Evolutionary conservation across 108 stramenopile species (phyloP).

Genomic region (Skeletonema marinoi): DNA sequence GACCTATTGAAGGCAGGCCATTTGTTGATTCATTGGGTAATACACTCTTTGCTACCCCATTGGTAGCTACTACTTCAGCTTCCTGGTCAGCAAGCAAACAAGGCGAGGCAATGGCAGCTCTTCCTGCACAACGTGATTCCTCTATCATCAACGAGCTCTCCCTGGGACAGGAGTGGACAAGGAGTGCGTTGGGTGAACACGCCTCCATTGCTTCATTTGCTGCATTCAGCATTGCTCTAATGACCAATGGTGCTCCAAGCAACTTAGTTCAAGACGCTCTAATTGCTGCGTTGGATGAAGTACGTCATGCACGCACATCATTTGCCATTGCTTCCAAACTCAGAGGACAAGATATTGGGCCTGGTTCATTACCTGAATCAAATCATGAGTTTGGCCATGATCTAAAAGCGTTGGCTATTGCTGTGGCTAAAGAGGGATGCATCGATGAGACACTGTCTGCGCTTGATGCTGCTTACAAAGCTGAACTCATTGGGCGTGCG

Average conservation of each 20-base stretch:
- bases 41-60: slow-evolving; percentile 14
- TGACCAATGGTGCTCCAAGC: slow-evolving; percentile 60
- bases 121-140: neutral
- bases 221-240: slow-evolving; percentile 56
- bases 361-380: slow-evolving; percentile 50
- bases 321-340: slow-evolving; percentile 53
- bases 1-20: slow-evolving; percentile 52
- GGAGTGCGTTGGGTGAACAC: slow-evolving; percentile 56
- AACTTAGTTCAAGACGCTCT: slow-evolving; percentile 56
- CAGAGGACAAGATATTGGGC: slow-evolving; percentile 33
- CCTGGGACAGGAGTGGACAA: slow-evolving; percentile 46
- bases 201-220: slow-evolving; percentile 65
- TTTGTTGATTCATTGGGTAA: slow-evolving; percentile 46
- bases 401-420: slow-evolving; percentile 48
- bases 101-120: neutral
- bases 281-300: slow-evolving; percentile 55
- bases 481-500: slow-evolving; percentile 14
- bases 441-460: slow-evolving; percentile 64
- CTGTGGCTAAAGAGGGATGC: slow-evolving; percentile 58
- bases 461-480: slow-evolving; percentile 34
- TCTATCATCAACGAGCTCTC: neutral
- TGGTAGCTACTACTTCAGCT: neutral
- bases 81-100: neutral
- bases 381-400: slow-evolving; percentile 42
- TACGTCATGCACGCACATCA: slow-evolving; percentile 53